These are phyloP conservation scores for Gloeophyllum trabeum DNA, from an alignment of 768 basidiomycete genomes.

Conservation along the genomic window DNA sequence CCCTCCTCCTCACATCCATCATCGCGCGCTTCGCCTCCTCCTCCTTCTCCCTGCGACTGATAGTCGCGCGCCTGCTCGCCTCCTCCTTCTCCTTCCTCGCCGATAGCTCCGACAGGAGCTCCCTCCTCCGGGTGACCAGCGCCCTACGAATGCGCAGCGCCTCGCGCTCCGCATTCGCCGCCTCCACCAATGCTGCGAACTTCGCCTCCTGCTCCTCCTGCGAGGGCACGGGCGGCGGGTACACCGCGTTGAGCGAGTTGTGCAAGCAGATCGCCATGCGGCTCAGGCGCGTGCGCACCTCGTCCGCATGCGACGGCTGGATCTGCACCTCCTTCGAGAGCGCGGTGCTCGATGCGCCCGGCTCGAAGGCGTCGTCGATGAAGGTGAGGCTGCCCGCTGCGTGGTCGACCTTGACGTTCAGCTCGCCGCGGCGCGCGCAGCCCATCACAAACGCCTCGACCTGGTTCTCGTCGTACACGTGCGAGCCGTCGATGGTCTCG, in stretches of 20 bases:
- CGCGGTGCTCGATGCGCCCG: constrained; percentile 18
- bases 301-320: constrained; percentile 61
- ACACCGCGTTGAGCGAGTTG: constrained; percentile 49
- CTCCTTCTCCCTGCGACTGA: constrained; percentile 52
- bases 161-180: constrained; percentile 66
- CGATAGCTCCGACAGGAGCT: constrained; percentile 74
- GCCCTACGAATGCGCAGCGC: constrained; percentile 69
- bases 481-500: constrained; percentile 23
- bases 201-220: constrained; percentile 47
- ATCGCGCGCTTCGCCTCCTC: constrained; percentile 49
- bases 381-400: constrained; percentile 78
- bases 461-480: constrained; percentile 55
- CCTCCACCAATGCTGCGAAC: constrained; percentile 47
- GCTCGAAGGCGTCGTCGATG: constrained; percentile 61
- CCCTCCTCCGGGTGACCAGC: constrained; percentile 74
- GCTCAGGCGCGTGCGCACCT: constrained; percentile 70
- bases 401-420: constrained; percentile 83
- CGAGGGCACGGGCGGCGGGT: constrained; percentile 29
- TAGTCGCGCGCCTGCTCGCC: constrained; percentile 65
- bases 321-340: constrained; percentile 29
- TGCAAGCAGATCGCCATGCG: constrained; percentile 66
- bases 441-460: constrained; percentile 91
- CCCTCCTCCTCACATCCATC: constrained; percentile 54
- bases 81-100: constrained; percentile 87
- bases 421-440: constrained; percentile 78